Base-by-base conservation (phyloP, 768 basidiomycete genomes). In the Clathrus columnatus region DNA sequence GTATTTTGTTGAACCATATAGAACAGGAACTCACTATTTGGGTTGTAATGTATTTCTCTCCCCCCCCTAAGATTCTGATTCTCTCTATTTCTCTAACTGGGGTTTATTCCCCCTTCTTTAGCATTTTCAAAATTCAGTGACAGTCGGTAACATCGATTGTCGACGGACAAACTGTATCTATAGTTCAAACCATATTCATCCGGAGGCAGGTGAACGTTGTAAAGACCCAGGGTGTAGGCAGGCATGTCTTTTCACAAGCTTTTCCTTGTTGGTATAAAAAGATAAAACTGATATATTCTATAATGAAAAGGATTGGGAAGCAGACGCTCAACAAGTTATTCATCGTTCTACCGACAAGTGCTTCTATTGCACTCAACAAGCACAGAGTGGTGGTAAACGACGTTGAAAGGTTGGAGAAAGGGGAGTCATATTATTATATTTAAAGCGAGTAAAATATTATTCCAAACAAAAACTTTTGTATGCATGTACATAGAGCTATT, bases 111-210 rank as follows among this genome's bases (percentile, higher is more conserved):
- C 21, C 27, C 3, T 11, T 30, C 14, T 20, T n/a, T 21, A 55
- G 54, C 54, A 55, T 23, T 55, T 55, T 23, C 44, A 47, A 30
- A 47, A 55, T 24, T 47, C 45, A 16, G 29, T 17, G 8, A 30
- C 20, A 7, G 23, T 48, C 17, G 54, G 54, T 47, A 48, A 55
- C 42, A 55, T 55, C 27, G 54, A 55, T 30, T 48, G 45, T 18
- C 48, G 17, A 14, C n/a, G 30, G 8, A 43, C 46, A 17, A 20
- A 16, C 18, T 55, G 54, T 28, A 48, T 30, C 6, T 48, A 47
- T 26, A 55, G 54, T 18, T 43, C 46, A 24, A n/a, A 29, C 7
- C 53, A 54, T 32, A 18, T 41, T n/a, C 23, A 29, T 10, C 10
- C 10, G 16, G 46, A 18, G 20, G 46, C 46, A 47, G 46, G 46